Conservation (phyloP, 2,329 filamentous ascomycete genomes). For the Verticillium nubilum region DNA sequence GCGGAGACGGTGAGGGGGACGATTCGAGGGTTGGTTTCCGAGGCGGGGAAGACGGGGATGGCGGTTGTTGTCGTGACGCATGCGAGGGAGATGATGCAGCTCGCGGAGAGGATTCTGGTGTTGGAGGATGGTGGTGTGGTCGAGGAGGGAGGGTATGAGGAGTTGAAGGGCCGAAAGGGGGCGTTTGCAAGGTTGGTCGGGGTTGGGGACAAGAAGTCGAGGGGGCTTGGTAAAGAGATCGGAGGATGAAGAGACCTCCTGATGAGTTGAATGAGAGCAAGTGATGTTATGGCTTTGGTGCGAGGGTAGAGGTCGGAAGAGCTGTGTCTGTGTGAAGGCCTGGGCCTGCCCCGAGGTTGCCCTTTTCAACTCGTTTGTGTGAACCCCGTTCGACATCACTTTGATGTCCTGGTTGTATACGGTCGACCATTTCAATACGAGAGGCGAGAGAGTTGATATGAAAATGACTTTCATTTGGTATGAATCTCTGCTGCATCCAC, state of each 20-base stretch:
- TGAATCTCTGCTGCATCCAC: too few species aligned
- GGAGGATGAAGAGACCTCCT: background rate
- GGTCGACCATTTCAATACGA: too few species aligned
- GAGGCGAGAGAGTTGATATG: too few species aligned
- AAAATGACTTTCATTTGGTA: too few species aligned
- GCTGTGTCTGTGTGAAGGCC: too few species aligned
- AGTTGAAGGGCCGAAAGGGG: constrained; percentile 42
- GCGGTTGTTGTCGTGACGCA: constrained; percentile 82
- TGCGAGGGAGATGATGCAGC: constrained; percentile 77
- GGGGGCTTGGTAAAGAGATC: background rate
- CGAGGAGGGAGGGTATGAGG: constrained; percentile 61
- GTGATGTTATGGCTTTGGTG: too few species aligned
- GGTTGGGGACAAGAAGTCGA: constrained; percentile 13
- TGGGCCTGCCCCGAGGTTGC: too few species aligned
- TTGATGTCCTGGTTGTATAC: too few species aligned
- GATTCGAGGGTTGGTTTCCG: constrained; percentile 46
- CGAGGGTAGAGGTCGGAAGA: too few species aligned
- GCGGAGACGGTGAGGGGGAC: constrained; percentile 60
- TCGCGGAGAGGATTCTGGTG: constrained; percentile 69
- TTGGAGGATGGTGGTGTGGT: constrained; percentile 62
- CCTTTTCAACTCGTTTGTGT: too few species aligned
- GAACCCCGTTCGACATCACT: too few species aligned
- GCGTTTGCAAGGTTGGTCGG: constrained; percentile 44
- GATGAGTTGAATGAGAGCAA: background rate
- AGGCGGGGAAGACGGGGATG: constrained; percentile 32